Evolutionary conservation across 345 rosid species (phyloP), one percentile per base, ranked within the genome.

Genomic region (Geranium rotundifolium): DNA sequence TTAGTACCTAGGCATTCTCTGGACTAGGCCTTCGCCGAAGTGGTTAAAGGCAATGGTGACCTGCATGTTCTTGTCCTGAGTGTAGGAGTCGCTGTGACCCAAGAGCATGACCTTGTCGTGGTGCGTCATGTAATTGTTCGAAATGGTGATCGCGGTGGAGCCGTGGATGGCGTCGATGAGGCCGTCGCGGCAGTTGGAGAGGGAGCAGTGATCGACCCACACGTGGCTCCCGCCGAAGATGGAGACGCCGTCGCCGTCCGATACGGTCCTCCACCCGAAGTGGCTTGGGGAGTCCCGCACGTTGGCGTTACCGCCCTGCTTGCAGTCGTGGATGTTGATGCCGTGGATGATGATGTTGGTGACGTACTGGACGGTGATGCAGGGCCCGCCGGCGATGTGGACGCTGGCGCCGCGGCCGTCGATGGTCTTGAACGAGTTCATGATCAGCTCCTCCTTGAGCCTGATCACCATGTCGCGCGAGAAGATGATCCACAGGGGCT

Each of bases 11-110:
- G 91, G 91, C 80, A 85, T 85, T 73, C 91, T 74, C 65, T 88
- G 96, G 71, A 88, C 88, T 31, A 85, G 90, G 0, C 96, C 96
- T 81, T 88, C 90, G 0, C 96, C 96, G 29, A 88, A 88, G 79
- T 88, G 92, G 77, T 88, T 88, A 29, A 88, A 88, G 63, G 90
- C 96, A 10, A 85, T 85, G 18, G 96, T 88, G 77, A 81, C 82
- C 71, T 86, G 96, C 96, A 88, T 88, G 69, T 82, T 80, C 86
- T 81, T 82, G 82, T 88, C 96, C 60, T 69, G 75, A 7, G 69
- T 76, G 29, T 81, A 88, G 34, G 85, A 50, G 65, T 88, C 92
- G 17, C 92, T 85, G 75, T 82, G 88, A 49, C 96, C 92, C 72
- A 88, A 59, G 13, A 88, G 69, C 96, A 88, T 88, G 10, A 84